Base-by-base conservation (phyloP, 1,284 basidiomycete species). In the Ganoderma leucocontextum region DNA sequence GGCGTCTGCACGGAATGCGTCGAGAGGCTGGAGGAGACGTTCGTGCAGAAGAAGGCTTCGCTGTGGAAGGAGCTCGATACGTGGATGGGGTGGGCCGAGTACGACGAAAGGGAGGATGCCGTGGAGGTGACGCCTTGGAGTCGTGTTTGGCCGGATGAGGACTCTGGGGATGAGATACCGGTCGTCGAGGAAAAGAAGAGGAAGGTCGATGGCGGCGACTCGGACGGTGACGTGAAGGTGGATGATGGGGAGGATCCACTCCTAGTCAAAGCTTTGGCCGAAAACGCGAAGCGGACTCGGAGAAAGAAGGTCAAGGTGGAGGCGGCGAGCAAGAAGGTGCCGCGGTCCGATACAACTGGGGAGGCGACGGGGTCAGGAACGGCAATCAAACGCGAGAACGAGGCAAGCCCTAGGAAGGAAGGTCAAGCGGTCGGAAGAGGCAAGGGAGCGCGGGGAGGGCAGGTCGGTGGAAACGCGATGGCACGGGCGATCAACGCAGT, bases 1-100 rank as follows among this genome's bases (percentile, higher is more conserved):
- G 76, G 76, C 1, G 80, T 75, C 63, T 83, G 82, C 65, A 42
- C 61, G 2, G 64, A 58, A 1, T 83, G 81, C 65, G 74, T 72
- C 1, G 44, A 29, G 36, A 25, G 36, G 9, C 25, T 60, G 59
- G 7, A 17, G 39, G 25, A n/a, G 39, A 13, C 41, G 39, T 60
- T 39, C 36, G 41, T n/a, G 59, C 22, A 13, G 59, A 42, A 41
- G 59, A 60, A 60, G 59, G 39, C n/a, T 4, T 10, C 1, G 44
- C 17, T 47, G 44, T 47, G 44, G 44, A 15, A 47, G 44, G 17
- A 7, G 17, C 15, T 47, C 4, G 15, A 15, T 13, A 17, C 6
- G 17, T 47, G 44, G 44, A 10, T 47, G 2, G n/a, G 4, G 44
- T 6, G 7, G 15, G 44, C 44, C 15, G 44, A 47, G 44, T 47